phyloP scores from a whole-genome alignment of 139 green algal species.

The Tetradesmus lagerheimii region DNA sequence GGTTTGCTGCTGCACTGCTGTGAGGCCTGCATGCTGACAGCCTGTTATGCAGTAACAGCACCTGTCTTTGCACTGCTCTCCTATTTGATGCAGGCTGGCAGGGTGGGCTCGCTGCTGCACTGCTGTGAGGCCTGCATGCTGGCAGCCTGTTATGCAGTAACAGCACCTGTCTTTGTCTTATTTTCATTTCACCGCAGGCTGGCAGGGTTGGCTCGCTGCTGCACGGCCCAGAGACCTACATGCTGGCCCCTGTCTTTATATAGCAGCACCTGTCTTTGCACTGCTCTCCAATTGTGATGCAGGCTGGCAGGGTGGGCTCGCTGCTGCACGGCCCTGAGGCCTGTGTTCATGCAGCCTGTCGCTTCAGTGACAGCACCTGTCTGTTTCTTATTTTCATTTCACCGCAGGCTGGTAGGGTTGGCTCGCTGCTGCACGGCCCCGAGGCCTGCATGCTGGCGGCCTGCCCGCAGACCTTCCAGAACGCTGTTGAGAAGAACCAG shows the following conservation, averaged over 20 bases:
- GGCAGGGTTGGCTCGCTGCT: no score
- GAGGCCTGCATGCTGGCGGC: conserved; percentile 3
- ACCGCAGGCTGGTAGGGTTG: conserved; percentile 38
- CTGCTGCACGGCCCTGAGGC: background rate
- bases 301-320: background rate
- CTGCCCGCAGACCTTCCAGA: conserved; percentile 57
- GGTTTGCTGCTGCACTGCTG: background rate
- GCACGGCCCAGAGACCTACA: no score
- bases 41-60: no score
- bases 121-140: background rate
- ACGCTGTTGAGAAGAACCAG: conserved; percentile 70
- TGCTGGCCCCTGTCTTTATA: no score
- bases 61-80: no score
- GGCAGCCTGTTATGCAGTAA: background rate
- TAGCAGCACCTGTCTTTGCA: background rate
- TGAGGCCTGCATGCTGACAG: background rate
- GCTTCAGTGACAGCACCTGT: background rate
- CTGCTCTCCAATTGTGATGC: no score
- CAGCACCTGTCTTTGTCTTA: no score
- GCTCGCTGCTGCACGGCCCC: conserved; percentile 48
- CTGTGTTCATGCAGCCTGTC: background rate
- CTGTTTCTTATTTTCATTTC: background rate
- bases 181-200: background rate
- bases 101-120: background rate
- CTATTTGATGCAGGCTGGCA: background rate